A percentile compares a stretch with the other conserved stretches of the same genome.
These are phyloP conservation scores for Mortierella polycephala DNA, from an alignment of 371 early-diverging fungal genomes.

Conservation along the genomic window DNA sequence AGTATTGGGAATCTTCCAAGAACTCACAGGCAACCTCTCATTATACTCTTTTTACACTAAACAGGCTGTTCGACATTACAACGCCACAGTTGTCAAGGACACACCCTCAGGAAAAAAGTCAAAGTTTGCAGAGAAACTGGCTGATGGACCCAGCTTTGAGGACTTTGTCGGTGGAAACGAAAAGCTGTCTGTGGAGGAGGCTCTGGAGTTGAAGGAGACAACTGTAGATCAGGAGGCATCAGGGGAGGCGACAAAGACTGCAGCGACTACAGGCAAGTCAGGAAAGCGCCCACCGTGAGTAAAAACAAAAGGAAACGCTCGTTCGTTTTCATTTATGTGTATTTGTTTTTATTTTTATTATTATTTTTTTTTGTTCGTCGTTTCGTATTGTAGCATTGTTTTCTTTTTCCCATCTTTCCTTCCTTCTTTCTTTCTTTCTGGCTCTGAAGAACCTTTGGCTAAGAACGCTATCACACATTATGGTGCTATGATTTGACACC, in stretches of 20 bases:
- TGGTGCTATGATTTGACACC: no score
- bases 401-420: neutral
- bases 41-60: neutral
- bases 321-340: no score
- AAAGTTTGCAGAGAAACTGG: constrained; percentile 65
- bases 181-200: constrained; percentile 71
- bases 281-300: constrained; percentile 39
- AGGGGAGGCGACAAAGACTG: constrained; percentile 54
- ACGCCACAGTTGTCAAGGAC: constrained; percentile 48
- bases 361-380: neutral
- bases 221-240: constrained; percentile 59
- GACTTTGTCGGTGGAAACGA: constrained; percentile 77
- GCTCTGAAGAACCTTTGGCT: neutral
- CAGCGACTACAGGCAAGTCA: constrained; percentile 29
- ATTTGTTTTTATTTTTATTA: no score
- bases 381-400: neutral
- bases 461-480: constrained; percentile 1
- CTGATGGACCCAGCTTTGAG: constrained; percentile 70
- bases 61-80: constrained; percentile 32
- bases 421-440: no score
- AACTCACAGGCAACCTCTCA: no score
- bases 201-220: constrained; percentile 71
- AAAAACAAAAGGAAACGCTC: no score
- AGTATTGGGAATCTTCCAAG: no score
- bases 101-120: constrained; percentile 49